Conservation (phyloP, 148 eudicot species). For the Camellia granthamiana region DNA sequence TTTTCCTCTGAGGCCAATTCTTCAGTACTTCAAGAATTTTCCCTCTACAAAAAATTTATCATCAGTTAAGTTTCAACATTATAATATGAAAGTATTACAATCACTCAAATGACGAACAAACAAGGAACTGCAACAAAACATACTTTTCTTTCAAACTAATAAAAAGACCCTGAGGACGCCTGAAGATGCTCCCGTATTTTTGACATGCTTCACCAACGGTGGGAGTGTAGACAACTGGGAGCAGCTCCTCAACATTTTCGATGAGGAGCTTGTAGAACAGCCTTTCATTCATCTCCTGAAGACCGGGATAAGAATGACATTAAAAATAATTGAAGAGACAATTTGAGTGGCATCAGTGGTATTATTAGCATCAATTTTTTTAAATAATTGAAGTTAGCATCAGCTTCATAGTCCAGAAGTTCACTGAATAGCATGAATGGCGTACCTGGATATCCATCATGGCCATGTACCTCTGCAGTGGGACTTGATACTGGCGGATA, state of each 20-base stretch:
- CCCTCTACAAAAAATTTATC: conserved; percentile 51
- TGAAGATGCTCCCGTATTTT: conserved; percentile 78
- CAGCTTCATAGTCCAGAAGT: neutral
- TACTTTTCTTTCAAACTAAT: conserved; percentile 93
- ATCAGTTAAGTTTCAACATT: conserved; percentile 7
- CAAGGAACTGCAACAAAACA: conserved; percentile 4
- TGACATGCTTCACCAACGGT: conserved; percentile 98
- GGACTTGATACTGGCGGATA: conserved; percentile 88
- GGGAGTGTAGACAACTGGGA: conserved; percentile 91
- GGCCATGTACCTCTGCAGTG: conserved; percentile 89
- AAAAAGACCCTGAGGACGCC: conserved; percentile 87
- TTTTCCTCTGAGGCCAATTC: conserved; percentile 93
- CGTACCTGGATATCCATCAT: conserved; percentile 99
- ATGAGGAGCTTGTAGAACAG: conserved; percentile 83
- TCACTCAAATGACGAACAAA: neutral
- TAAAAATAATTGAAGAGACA: neutral
- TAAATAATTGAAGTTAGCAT: neutral
- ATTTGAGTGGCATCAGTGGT: neutral
- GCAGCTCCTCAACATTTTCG: conserved; percentile 88
- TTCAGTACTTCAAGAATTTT: conserved; percentile 78
- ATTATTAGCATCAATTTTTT: neutral
- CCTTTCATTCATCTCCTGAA: conserved; percentile 74
- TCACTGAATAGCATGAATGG: neutral
- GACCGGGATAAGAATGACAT: conserved; percentile 7
- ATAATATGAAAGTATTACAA: conserved; percentile 3